Conservation (phyloP, 306 rosid genomes). For the Crotalaria pallida region DNA sequence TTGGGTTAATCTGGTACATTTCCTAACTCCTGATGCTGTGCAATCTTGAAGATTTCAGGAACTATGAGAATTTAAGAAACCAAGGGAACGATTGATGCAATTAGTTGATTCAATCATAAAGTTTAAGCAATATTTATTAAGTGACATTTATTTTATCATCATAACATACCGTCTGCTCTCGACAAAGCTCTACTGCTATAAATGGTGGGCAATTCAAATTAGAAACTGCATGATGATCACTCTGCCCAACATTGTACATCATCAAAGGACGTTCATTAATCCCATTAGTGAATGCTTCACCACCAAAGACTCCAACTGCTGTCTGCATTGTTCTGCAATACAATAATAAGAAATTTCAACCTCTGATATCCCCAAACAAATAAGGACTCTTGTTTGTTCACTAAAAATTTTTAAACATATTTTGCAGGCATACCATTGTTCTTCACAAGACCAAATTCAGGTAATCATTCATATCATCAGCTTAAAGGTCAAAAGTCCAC, state of each 20-base stretch:
- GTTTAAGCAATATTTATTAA: background rate
- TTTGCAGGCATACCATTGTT: conserved; percentile 5
- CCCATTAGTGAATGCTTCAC: conserved; percentile 48
- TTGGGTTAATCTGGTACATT: background rate
- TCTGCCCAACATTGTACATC: conserved; percentile 57
- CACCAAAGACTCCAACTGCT: conserved; percentile 88
- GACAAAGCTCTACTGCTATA: conserved; percentile 77
- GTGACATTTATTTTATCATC: background rate
- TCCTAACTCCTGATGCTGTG: background rate
- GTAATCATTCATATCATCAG: background rate
- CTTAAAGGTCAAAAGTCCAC: background rate
- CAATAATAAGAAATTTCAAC: conserved; percentile 23
- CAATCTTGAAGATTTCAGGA: background rate
- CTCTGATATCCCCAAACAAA: background rate
- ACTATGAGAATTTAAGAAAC: background rate
- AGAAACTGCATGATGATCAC: conserved; percentile 60
- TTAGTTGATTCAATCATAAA: conserved; percentile 4
- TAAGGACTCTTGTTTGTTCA: conserved; percentile 5
- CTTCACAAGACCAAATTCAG: background rate
- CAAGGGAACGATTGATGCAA: background rate
- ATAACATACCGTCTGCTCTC: conserved; percentile 62
- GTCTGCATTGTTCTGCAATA: conserved; percentile 84
- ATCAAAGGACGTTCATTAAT: conserved; percentile 58
- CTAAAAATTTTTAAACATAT: background rate
- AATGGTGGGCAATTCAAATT: conserved; percentile 69